These are phyloP conservation scores for Aspergillus luchuensis DNA, from an alignment of 2,329 filamentous ascomycete species.

Conservation along the genomic window DNA sequence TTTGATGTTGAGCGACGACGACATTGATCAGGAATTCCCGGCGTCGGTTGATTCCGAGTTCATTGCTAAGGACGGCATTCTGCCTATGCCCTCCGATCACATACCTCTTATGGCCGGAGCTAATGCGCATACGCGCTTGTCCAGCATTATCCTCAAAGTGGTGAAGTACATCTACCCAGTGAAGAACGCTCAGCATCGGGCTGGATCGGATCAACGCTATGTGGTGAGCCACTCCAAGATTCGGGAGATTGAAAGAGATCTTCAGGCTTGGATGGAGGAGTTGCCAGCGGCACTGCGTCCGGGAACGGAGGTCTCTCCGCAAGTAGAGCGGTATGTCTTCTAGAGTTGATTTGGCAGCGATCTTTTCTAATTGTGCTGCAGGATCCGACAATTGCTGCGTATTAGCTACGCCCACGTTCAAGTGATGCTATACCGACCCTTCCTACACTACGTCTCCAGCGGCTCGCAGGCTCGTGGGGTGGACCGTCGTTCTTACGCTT, in stretches of 20 bases:
- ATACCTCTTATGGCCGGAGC: constrained; percentile 61
- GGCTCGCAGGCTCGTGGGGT: constrained; percentile 53
- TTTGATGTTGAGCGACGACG: constrained; percentile 52
- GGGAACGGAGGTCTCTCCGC: constrained; percentile 71
- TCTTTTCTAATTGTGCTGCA: constrained; percentile 26
- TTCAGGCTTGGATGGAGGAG: constrained; percentile 64
- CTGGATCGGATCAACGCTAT: constrained; percentile 57
- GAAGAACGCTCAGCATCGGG: constrained; percentile 50
- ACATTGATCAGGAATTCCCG: constrained; percentile 54
- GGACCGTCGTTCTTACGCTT: constrained; percentile 66
- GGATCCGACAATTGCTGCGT: constrained; percentile 62
- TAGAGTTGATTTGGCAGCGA: constrained; percentile 3
- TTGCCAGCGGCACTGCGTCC: constrained; percentile 78
- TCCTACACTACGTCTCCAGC: constrained; percentile 64
- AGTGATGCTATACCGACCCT: constrained; percentile 66
- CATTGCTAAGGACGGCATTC: constrained; percentile 49
- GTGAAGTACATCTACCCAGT: constrained; percentile 66
- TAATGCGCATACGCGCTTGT: constrained; percentile 62
- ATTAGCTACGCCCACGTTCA: constrained; percentile 67
- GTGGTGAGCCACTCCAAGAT: constrained; percentile 66
- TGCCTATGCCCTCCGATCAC: constrained; percentile 57
- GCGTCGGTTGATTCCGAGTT: constrained; percentile 50
- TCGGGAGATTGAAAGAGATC: constrained; percentile 63
- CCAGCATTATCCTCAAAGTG: constrained; percentile 61
- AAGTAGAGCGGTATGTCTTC: constrained; percentile 71